These are phyloP conservation scores for Halenospora varia DNA, from an alignment of 495 filamentous ascomycete species.

Conservation along the genomic window DNA sequence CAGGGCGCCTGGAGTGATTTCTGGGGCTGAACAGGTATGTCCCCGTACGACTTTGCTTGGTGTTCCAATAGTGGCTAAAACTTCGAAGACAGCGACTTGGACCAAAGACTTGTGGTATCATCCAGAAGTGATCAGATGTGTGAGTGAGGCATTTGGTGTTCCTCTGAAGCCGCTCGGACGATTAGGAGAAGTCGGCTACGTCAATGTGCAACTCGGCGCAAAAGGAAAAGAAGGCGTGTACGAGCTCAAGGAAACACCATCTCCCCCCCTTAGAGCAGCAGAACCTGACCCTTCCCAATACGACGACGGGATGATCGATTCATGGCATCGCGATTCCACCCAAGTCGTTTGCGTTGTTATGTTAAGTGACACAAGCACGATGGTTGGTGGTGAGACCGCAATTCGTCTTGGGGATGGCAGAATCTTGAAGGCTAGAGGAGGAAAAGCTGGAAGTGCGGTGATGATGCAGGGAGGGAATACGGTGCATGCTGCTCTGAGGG, in stretches of 20 bases:
- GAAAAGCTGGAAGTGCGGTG: slow-evolving; percentile 1
- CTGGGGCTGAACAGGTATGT: neutral
- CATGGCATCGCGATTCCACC: slow-evolving; percentile 5
- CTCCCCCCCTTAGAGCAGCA: neutral
- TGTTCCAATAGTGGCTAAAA: neutral
- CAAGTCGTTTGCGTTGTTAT: slow-evolving; percentile 6
- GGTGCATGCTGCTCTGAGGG: slow-evolving; percentile 3
- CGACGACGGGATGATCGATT: neutral
- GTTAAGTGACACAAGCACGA: slow-evolving; percentile 7
- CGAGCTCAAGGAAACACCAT: slow-evolving; percentile 1
- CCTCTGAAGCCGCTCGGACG: neutral
- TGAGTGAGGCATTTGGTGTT: slow-evolving; percentile 7
- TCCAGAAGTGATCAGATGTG: neutral
- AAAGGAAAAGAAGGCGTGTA: slow-evolving; percentile 2
- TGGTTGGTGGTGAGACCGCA: slow-evolving; percentile 10
- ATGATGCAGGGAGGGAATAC: slow-evolving; percentile 8
- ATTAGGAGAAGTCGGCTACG: slow-evolving; percentile 5
- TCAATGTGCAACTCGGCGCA: slow-evolving; percentile 8
- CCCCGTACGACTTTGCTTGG: neutral
- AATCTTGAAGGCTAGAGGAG: slow-evolving; percentile 5
- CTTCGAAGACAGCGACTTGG: neutral
- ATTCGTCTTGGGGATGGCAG: neutral
- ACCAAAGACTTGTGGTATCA: slow-evolving; percentile 8
- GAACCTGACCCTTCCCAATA: neutral
- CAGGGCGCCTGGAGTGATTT: slow-evolving; percentile 2